Evolutionary conservation across 2,329 filamentous ascomycete species (phyloP).

Genomic region (Dactylellina haptotyla): DNA sequence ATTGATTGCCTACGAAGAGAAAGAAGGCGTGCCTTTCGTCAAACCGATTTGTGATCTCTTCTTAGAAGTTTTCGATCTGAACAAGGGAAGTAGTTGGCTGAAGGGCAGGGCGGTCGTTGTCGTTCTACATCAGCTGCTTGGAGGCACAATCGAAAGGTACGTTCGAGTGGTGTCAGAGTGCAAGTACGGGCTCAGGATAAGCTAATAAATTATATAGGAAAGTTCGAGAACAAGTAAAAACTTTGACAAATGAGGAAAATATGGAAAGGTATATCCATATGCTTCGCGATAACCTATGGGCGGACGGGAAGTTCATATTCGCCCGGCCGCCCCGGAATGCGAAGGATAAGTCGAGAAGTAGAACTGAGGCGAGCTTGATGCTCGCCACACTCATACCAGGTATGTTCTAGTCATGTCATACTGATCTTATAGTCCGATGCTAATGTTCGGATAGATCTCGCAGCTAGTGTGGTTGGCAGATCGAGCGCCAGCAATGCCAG

Average conservation of each 20-base stretch:
- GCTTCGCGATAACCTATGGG: conserved; percentile 84
- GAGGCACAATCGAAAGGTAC: conserved; percentile 87
- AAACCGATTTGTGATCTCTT: conserved; percentile 99
- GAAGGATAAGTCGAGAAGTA: conserved; percentile 79
- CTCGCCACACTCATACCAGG: conserved; percentile 83
- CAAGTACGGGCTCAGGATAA: background rate
- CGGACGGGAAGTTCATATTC: conserved; percentile 69
- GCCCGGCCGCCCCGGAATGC: conserved; percentile 66
- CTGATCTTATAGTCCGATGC: conserved; percentile 3
- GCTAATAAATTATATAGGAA: conserved; percentile 64
- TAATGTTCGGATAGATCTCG: conserved; percentile 71
- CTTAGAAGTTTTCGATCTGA: conserved; percentile 92
- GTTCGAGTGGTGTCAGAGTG: background rate
- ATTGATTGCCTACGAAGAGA: conserved; percentile 88
- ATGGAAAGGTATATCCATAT: conserved; percentile 79
- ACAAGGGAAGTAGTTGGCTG: conserved; percentile 95
- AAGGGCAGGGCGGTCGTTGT: conserved; percentile 94
- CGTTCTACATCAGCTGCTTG: conserved; percentile 92
- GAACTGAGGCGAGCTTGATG: conserved; percentile 87
- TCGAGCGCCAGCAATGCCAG: conserved; percentile 91
- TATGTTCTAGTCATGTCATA: conserved; percentile 4
- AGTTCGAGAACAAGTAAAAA: conserved; percentile 82
- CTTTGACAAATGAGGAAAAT: conserved; percentile 79
- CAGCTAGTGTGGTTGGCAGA: conserved; percentile 89
- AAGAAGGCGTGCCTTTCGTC: conserved; percentile 91